Conservation (phyloP, 768 basidiomycete species). For the Tylopilus cervinicoccineus region DNA sequence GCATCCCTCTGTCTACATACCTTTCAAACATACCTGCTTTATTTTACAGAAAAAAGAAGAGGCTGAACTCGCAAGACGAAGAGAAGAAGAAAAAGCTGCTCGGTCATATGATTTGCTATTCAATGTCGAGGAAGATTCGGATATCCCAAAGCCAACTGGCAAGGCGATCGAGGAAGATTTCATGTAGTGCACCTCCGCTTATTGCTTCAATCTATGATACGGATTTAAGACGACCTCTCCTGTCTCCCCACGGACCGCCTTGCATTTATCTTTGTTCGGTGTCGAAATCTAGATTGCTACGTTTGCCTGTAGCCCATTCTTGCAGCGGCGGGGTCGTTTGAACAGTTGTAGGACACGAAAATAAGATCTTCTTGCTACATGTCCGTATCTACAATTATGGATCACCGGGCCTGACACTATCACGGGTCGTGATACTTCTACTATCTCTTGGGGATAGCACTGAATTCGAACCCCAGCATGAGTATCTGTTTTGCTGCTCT, state of each 20-base stretch:
- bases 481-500: conserved; percentile 27
- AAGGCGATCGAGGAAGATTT: conserved; percentile 85
- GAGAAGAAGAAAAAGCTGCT: conserved; percentile 85
- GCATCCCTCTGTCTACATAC: background rate
- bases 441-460: background rate
- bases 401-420: too few species aligned
- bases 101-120: conserved; percentile 84
- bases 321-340: too few species aligned
- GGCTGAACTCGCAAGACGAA: conserved; percentile 60
- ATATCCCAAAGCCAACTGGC: conserved; percentile 51
- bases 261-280: too few species aligned
- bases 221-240: too few species aligned
- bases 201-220: too few species aligned
- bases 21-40: background rate
- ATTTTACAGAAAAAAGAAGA: conserved; percentile 70
- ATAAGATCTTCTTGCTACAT: too few species aligned
- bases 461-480: conserved; percentile 16
- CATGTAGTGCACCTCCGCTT: conserved; percentile 56
- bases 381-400: too few species aligned
- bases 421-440: background rate
- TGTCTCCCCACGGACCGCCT: too few species aligned
- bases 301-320: too few species aligned
- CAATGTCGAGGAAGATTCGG: conserved; percentile 57
- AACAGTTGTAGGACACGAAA: too few species aligned
- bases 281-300: too few species aligned